A percentile compares a stretch with the other conserved stretches of the same genome.
phyloP scores from a whole-genome alignment of 495 filamentous ascomycete genomes.

The Penicillium arizonense region DNA sequence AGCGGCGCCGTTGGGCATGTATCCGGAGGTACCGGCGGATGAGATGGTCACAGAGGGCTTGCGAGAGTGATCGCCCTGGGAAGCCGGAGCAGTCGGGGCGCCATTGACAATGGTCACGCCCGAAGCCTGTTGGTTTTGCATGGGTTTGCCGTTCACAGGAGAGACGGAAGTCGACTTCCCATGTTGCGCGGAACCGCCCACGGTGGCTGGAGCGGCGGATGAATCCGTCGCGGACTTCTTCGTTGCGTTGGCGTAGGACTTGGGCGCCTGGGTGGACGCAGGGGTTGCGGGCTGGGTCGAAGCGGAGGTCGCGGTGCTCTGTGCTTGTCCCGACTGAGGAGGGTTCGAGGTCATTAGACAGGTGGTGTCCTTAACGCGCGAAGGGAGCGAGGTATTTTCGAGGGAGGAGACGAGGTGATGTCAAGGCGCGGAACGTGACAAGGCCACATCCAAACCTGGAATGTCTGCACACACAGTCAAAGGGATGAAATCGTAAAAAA shows the following conservation, averaged over 20 bases:
- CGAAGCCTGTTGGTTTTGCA: slow-evolving; percentile 49
- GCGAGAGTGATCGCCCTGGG: slow-evolving; percentile 68
- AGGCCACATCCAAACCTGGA: slow-evolving; percentile 34
- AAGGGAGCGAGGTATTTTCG: slow-evolving; percentile 19
- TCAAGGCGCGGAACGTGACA: slow-evolving; percentile 31
- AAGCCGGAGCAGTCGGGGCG: slow-evolving; percentile 51
- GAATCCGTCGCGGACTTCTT: slow-evolving; percentile 82
- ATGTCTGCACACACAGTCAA: slow-evolving; percentile 19
- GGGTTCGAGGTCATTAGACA: slow-evolving; percentile 54
- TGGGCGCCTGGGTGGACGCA: slow-evolving; percentile 51
- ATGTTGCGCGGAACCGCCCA: slow-evolving; percentile 75
- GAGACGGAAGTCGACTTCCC: slow-evolving; percentile 74
- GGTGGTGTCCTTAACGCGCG: slow-evolving; percentile 33
- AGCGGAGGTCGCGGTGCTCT: slow-evolving; percentile 46
- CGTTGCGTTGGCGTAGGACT: slow-evolving; percentile 69
- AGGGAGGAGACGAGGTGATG: slow-evolving; percentile 23
- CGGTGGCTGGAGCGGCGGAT: slow-evolving; percentile 59
- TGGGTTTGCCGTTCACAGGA: slow-evolving; percentile 81
- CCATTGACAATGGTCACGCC: slow-evolving; percentile 71
- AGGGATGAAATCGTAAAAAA: slow-evolving; percentile 27
- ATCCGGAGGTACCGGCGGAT: slow-evolving; percentile 69
- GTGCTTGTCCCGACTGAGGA: slow-evolving; percentile 52
- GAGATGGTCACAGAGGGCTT: slow-evolving; percentile 88
- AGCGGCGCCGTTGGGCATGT: slow-evolving; percentile 75
- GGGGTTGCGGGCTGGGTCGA: slow-evolving; percentile 46